Evolutionary conservation across 192 early-diverging fungal species (phyloP).

Genomic region (Mortierella antarctica): DNA sequence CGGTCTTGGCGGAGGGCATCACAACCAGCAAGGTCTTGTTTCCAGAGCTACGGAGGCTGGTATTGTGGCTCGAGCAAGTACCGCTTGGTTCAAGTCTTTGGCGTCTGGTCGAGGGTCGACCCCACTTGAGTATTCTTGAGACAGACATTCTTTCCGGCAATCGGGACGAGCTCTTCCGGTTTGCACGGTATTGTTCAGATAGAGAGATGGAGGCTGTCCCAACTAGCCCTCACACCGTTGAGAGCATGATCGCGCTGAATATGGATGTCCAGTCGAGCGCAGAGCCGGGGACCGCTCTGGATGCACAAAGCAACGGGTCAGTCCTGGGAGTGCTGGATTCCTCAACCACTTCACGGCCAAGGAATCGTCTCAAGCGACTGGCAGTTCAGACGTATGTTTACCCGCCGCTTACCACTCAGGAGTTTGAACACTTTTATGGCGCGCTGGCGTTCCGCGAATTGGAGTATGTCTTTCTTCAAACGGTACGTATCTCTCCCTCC

Average conservation of each 20-base stretch:
- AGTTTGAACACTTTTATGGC: conserved; percentile 6
- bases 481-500: conserved; percentile 1
- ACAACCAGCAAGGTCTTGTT: background rate
- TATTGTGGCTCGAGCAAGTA: conserved; percentile 11
- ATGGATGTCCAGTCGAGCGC: too few species aligned
- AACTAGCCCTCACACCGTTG: too few species aligned
- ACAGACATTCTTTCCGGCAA: conserved; percentile 15
- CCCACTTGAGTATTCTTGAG: conserved; percentile 1
- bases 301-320: too few species aligned
- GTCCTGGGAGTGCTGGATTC: too few species aligned
- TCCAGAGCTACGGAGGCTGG: conserved; percentile 16
- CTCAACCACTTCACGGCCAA: background rate
- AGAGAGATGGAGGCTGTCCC: background rate
- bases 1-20: background rate
- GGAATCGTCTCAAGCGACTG: background rate
- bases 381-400: conserved; percentile 10
- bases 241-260: too few species aligned
- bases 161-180: conserved; percentile 1
- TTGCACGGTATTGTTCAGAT: conserved; percentile 18
- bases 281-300: too few species aligned
- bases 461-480: conserved; percentile 19
- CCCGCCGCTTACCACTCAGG: background rate
- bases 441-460: conserved; percentile 2
- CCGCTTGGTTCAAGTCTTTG: conserved; percentile 1
- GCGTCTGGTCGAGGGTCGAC: conserved; percentile 11